These are phyloP conservation scores for Citrus inodora DNA, from an alignment of 345 rosid genomes.

Conservation along the genomic window DNA sequence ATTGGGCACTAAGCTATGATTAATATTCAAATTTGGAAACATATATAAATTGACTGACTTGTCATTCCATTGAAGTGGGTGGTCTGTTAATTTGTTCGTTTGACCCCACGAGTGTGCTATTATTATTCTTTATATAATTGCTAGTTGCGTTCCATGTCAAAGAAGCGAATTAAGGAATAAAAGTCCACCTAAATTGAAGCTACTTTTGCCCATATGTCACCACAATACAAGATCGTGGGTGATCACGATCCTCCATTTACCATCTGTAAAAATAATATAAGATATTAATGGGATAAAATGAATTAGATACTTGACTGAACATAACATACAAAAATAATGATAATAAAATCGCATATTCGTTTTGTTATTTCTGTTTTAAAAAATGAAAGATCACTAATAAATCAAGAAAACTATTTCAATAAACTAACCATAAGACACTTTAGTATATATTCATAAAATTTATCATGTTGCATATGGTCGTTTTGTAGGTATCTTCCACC, in stretches of 20 bases:
- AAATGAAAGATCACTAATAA: too few species aligned
- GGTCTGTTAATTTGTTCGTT: not conserved
- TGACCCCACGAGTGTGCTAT: not conserved
- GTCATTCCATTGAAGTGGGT: not conserved
- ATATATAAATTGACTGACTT: not conserved
- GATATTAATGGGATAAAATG: not conserved
- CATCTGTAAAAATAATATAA: not conserved
- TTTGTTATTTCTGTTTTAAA: too few species aligned
- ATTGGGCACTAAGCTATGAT: not conserved
- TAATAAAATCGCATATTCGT: not conserved
- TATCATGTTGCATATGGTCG: not conserved
- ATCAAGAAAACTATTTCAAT: fast-evolving
- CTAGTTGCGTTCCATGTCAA: too few species aligned
- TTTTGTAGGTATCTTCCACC: slow-evolving; percentile 41
- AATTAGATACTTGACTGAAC: not conserved
- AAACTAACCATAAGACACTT: too few species aligned
- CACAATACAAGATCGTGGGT: too few species aligned
- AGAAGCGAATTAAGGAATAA: too few species aligned
- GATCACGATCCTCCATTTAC: too few species aligned
- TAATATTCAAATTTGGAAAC: not conserved
- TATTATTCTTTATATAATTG: too few species aligned
- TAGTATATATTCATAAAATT: too few species aligned
- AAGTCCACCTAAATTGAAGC: too few species aligned
- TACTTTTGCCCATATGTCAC: too few species aligned
- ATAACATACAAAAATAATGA: too few species aligned